Evolutionary conservation across 2,329 filamentous ascomycete genomes (phyloP).

Genomic region (Neofusicoccum sp.): DNA sequence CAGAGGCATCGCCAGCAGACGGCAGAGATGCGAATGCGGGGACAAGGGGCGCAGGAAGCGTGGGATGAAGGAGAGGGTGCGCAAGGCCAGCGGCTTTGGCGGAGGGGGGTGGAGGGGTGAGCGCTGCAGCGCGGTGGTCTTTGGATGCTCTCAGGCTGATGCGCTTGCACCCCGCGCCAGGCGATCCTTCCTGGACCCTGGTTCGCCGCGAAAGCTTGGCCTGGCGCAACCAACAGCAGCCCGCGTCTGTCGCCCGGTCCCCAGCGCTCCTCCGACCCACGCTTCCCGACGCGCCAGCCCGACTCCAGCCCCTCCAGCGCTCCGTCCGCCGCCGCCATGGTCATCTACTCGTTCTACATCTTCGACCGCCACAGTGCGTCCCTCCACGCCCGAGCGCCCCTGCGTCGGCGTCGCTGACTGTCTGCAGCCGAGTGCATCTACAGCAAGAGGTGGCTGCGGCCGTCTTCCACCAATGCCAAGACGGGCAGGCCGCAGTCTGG

Average conservation of each 20-base stretch:
- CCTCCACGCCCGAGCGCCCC: neutral
- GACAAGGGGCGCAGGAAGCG: neutral
- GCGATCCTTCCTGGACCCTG: conserved; percentile 13
- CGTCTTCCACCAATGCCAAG: conserved; percentile 47
- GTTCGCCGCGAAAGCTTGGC: conserved; percentile 7
- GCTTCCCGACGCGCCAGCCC: neutral
- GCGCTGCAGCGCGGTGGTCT: conserved; percentile 1
- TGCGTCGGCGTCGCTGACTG: conserved; percentile 9
- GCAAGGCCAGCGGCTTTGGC: neutral
- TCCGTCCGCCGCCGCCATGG: conserved; percentile 60
- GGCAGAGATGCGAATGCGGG: neutral
- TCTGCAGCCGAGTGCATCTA: conserved; percentile 91
- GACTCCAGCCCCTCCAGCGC: neutral
- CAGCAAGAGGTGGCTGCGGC: conserved; percentile 75
- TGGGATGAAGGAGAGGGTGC: neutral
- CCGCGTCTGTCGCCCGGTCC: neutral
- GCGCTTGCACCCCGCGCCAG: conserved; percentile 15
- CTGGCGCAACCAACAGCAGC: neutral
- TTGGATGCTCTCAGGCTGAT: conserved; percentile 9
- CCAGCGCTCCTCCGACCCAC: conserved; percentile 4
- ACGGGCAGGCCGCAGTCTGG: conserved; percentile 51
- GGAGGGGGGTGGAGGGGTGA: neutral
- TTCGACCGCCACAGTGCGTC: conserved; percentile 93
- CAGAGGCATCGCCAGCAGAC: conserved; percentile 3
- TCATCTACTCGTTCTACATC: conserved; percentile 96